These are phyloP conservation scores for Neoboletus brunneissimus DNA, from an alignment of 768 basidiomycete genomes.

Conservation along the genomic window DNA sequence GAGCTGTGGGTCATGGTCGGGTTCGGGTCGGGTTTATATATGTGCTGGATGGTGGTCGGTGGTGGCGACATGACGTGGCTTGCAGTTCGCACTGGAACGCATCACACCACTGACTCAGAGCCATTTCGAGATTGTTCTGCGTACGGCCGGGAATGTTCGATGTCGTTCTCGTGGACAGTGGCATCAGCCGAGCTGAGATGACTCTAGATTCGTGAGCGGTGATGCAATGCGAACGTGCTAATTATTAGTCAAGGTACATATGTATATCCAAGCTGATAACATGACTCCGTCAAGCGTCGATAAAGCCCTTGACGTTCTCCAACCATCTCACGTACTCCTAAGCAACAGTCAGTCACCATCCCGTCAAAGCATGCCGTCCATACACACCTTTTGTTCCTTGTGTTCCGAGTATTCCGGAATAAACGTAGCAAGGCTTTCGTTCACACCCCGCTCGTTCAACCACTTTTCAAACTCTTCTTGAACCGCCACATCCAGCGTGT, in stretches of 20 bases:
- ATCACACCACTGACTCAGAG: neutral
- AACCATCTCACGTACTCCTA: conserved; percentile 95
- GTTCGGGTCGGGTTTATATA: conserved; percentile 1
- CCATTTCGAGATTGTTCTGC: neutral
- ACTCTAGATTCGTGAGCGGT: conserved; percentile 17
- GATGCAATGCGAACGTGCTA: conserved; percentile 19
- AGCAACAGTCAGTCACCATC: conserved; percentile 8
- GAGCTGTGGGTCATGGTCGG: neutral
- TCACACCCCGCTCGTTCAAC: conserved; percentile 86
- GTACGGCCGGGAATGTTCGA: conserved; percentile 16
- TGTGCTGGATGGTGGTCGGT: neutral
- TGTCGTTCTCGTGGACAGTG: neutral
- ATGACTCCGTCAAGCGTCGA: conserved; percentile 49
- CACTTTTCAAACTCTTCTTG: conserved; percentile 92
- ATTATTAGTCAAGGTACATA: conserved; percentile 6
- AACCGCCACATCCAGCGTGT: conserved; percentile 80
- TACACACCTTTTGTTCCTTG: conserved; percentile 87
- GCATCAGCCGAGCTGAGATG: neutral
- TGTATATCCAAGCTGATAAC: neutral
- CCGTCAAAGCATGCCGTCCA: neutral
- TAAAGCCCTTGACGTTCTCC: conserved; percentile 73
- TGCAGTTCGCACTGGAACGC: neutral
- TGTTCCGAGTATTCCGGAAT: conserved; percentile 83
- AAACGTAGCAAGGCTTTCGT: conserved; percentile 78
- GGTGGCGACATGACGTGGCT: neutral